Evolutionary conservation across 768 basidiomycete species (phyloP), one percentile per base, ranked within the genome.

Genomic region (Hypholoma fasciculare): DNA sequence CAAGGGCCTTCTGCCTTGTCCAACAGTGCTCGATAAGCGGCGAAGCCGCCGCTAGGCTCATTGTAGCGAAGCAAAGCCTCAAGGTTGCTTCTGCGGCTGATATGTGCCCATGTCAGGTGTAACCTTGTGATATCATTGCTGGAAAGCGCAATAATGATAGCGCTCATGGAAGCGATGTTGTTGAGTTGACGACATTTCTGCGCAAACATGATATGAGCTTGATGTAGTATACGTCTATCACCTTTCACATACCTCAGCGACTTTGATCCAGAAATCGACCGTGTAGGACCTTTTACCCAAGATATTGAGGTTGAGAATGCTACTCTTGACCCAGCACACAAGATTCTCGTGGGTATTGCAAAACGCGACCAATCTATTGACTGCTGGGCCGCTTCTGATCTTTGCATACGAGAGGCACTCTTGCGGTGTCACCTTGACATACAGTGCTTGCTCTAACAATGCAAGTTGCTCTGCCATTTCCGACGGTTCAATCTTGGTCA

Each of bases 381-480:
- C 76, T 2, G 64, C 60, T 34, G 72, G 61, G 12, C 73, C 73
- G 1, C 65, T 67, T 34, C 77, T 77, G 11, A 67, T 74, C 57
- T 79, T 81, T 4, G 78, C 71, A 70, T 91, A 91, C 37, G 75
- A 68, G 34, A 96, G 75, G 69, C 90, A 96, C 65, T 96, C 92
- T 42, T 83, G 83, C 7, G 85, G 79, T 8, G 82, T 82, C 56
- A 95, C 83, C 67, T 84, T 85, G 58, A 76, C 72, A 70, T 94
- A 96, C 6, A 87, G 76, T 38, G 78, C 73, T 55, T 80, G 84
- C 69, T 96, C 92, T 60, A 86, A 76, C 46, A 95, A 73, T n/a
- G 88, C 86, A 44, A 96, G 76, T 64, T 96, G 93, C 43, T 93
- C 85, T 0, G 93, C 93, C 36, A 96, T 66, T 55, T 88, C 84